Percentiles rank a stretch among this genome's conserved stretches.
Conservation (phyloP, 1,139 yeast species). For the Magnusiomyces paraingens region DNA sequence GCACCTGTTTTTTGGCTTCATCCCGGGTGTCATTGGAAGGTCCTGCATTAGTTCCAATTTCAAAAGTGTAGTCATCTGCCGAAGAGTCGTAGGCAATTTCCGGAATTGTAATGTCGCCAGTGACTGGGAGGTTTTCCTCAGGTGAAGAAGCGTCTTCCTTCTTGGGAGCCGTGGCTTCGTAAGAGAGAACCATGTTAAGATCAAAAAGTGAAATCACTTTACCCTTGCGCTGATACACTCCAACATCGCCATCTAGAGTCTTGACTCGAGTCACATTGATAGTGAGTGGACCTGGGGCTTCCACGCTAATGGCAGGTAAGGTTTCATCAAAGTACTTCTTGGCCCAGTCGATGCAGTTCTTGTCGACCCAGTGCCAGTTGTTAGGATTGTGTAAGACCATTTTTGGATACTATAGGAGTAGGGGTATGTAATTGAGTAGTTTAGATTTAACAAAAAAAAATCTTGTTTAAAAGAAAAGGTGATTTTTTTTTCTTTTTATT, state of each 20-base stretch:
- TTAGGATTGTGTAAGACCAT: constrained; percentile 74
- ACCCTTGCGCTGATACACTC: constrained; percentile 94
- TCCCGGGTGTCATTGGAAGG: constrained; percentile 45
- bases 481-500: background rate
- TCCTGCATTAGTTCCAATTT: constrained; percentile 43
- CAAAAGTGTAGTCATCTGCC: constrained; percentile 77
- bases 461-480: no score
- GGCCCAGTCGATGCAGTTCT: constrained; percentile 92
- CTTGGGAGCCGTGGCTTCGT: constrained; percentile 41
- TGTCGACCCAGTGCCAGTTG: constrained; percentile 96
- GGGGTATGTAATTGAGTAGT: background rate
- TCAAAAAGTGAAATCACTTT: constrained; percentile 90
- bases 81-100: constrained; percentile 95
- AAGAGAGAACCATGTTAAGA: constrained; percentile 57
- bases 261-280: constrained; percentile 46
- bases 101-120: constrained; percentile 76
- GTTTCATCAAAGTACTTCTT: constrained; percentile 62
- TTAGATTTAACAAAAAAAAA: no score
- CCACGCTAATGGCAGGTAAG: constrained; percentile 43
- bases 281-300: constrained; percentile 28
- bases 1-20: constrained; percentile 46
- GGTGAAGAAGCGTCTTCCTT: constrained; percentile 26
- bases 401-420: background rate
- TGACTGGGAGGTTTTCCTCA: constrained; percentile 29
- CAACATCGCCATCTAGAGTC: constrained; percentile 89